Conservation (phyloP, 164 flowering plant species). For the Paratinospora sagittata region DNA sequence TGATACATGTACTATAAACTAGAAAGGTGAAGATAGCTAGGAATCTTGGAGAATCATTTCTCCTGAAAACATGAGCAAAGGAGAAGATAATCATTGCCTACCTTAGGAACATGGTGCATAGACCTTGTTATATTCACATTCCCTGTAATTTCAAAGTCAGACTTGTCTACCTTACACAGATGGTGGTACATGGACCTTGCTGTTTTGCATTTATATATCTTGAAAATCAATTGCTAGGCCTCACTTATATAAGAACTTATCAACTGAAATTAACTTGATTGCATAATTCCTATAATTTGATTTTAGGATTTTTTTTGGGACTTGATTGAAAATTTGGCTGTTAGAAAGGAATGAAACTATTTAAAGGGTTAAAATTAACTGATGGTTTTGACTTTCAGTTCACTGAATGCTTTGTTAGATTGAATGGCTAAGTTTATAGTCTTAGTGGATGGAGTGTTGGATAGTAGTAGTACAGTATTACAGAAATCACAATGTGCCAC, state of each 20-base stretch:
- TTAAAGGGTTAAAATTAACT: not conserved
- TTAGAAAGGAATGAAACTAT: not conserved
- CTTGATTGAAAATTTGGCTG: not conserved
- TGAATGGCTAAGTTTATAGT: not conserved
- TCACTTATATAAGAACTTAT: too few relatives aligned
- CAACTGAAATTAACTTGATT: not conserved
- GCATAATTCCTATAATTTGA: not conserved
- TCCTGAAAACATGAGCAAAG: not conserved
- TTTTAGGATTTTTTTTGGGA: not conserved
- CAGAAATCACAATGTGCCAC: not conserved
- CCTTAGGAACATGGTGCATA: too few relatives aligned
- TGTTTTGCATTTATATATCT: too few relatives aligned
- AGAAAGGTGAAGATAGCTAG: not conserved
- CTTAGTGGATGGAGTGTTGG: too few relatives aligned
- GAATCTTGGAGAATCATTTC: not conserved
- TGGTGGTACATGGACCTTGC: too few relatives aligned
- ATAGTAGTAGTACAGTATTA: not conserved
- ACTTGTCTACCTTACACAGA: too few relatives aligned
- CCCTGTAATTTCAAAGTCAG: too few relatives aligned
- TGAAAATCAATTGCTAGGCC: too few relatives aligned
- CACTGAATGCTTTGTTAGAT: too few relatives aligned
- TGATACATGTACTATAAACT: not conserved
- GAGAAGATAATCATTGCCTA: not conserved
- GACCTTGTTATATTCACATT: too few relatives aligned
- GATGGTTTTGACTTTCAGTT: not conserved